These are phyloP conservation scores for Arabidopsis arenosa DNA, from an alignment of 345 rosid genomes.

Conservation along the genomic window DNA sequence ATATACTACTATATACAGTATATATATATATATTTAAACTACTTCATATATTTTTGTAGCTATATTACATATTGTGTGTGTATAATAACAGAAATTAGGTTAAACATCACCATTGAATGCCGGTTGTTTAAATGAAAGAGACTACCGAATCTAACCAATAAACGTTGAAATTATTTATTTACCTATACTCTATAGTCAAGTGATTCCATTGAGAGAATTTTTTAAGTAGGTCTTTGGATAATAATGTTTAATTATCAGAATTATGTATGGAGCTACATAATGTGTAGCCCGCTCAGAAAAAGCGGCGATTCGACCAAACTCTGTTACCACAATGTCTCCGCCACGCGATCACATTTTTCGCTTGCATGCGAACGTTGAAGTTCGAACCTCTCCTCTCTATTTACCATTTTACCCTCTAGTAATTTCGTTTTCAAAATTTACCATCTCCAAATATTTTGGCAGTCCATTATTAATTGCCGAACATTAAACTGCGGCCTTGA, in stretches of 20 bases:
- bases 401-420: constrained; percentile 36
- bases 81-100: neutral
- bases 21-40: too few relatives aligned
- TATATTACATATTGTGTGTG: neutral
- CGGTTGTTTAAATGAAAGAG: constrained; percentile 28
- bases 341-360: constrained; percentile 63
- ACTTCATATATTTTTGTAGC: too few relatives aligned
- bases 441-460: constrained; percentile 25
- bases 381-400: constrained; percentile 28
- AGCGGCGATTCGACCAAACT: constrained; percentile 95
- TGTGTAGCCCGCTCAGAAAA: constrained; percentile 30
- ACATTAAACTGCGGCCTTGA: neutral
- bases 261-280: constrained; percentile 28
- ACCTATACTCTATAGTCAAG: neutral
- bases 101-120: constrained; percentile 4
- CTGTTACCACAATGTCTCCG: constrained; percentile 54
- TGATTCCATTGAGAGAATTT: constrained; percentile 12
- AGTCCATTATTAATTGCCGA: neutral
- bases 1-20: too few relatives aligned
- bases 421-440: constrained; percentile 12
- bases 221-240: neutral
- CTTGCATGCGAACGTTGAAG: constrained; percentile 54
- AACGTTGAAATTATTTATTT: constrained; percentile 23
- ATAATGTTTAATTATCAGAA: constrained; percentile 7
- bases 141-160: constrained; percentile 21